Percentiles rank a stretch among this genome's conserved stretches.
phyloP scores from a whole-genome alignment of 2,329 filamentous ascomycete genomes.

The Huntiella omanensis region DNA sequence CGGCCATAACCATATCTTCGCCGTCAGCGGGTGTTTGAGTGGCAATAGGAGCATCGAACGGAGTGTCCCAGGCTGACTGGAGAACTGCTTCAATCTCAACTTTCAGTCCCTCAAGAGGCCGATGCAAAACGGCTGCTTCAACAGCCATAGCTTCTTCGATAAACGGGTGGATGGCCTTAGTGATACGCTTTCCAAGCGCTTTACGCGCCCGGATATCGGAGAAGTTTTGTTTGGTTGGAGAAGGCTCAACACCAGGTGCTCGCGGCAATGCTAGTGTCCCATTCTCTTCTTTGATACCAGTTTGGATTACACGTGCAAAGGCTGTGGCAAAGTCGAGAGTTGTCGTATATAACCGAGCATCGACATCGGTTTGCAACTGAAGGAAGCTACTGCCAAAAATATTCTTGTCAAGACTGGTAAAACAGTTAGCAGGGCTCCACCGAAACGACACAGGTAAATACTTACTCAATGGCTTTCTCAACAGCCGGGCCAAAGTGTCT shows the following conservation, averaged over 20 bases:
- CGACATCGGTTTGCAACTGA: conserved; percentile 31
- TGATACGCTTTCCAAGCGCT: conserved; percentile 72
- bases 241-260: conserved; percentile 26
- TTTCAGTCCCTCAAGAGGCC: conserved; percentile 48
- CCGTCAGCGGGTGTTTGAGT: background rate
- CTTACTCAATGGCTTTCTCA: conserved; percentile 66
- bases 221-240: conserved; percentile 30
- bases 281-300: conserved; percentile 29
- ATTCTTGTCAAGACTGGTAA: conserved; percentile 41
- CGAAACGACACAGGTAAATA: conserved; percentile 14
- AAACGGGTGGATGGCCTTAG: conserved; percentile 62
- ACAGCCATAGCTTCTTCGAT: conserved; percentile 59
- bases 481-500: conserved; percentile 60
- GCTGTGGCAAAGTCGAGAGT: conserved; percentile 38
- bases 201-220: conserved; percentile 63
- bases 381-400: conserved; percentile 36
- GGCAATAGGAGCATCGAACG: background rate
- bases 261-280: conserved; percentile 15
- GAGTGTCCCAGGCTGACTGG: conserved; percentile 40
- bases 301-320: conserved; percentile 33
- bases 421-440: conserved; percentile 5
- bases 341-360: conserved; percentile 37
- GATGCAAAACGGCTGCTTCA: conserved; percentile 63
- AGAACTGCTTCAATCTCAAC: conserved; percentile 58
- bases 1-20: conserved; percentile 12